These are phyloP conservation scores for Phytophthora sp. DNA, from an alignment of 352 stramenopile species.

Conservation along the genomic window DNA sequence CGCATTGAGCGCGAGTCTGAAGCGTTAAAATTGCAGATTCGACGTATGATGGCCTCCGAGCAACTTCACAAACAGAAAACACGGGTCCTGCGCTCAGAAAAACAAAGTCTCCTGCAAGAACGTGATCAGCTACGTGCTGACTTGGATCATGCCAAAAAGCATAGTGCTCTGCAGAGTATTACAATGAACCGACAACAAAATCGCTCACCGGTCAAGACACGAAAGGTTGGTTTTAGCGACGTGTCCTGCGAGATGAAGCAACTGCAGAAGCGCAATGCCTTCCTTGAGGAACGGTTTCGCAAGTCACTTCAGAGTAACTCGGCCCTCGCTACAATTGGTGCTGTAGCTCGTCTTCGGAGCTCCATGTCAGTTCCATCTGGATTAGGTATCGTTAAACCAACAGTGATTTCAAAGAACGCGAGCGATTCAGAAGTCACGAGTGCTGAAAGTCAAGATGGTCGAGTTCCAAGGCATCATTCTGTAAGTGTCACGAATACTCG, in stretches of 20 bases:
- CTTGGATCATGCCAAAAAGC: conserved; percentile 43
- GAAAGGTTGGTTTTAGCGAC: conserved; percentile 6
- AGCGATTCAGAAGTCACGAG: neutral
- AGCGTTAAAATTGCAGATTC: conserved; percentile 69
- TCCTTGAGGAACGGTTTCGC: conserved; percentile 69
- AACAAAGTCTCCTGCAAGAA: conserved; percentile 49
- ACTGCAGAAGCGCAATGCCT: conserved; percentile 61
- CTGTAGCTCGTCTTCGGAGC: conserved; percentile 20
- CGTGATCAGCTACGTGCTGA: conserved; percentile 52
- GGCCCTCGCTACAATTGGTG: conserved; percentile 15
- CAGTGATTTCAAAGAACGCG: neutral
- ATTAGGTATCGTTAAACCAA: neutral
- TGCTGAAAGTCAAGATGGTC: neutral
- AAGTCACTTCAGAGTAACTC: conserved; percentile 27
- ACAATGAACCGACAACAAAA: conserved; percentile 19
- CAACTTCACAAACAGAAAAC: conserved; percentile 82
- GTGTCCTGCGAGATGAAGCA: conserved; percentile 52
- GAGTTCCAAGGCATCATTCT: conserved; percentile 3
- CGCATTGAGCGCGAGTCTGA: conserved; percentile 64
- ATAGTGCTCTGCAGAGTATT: conserved; percentile 29
- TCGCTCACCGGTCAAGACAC: neutral
- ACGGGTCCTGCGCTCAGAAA: conserved; percentile 50
- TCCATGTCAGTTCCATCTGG: conserved; percentile 18
- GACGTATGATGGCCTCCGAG: conserved; percentile 82
- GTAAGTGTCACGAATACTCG: conserved; percentile 3